Evolutionary conservation across 1,284 basidiomycete genomes (phyloP).

Genomic region (Cryptococcus neoformans): DNA sequence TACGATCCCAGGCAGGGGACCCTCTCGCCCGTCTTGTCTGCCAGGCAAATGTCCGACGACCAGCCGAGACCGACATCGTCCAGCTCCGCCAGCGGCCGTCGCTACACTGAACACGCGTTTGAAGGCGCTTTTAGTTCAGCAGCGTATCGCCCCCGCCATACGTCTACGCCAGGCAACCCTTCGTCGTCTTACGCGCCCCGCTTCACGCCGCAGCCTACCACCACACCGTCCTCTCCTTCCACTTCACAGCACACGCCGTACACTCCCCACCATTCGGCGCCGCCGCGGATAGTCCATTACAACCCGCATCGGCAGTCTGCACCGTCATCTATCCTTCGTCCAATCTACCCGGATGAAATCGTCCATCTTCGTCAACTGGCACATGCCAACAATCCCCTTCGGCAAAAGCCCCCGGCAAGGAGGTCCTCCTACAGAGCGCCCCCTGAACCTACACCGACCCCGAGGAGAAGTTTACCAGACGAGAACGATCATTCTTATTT

Average conservation of each 20-base stretch:
- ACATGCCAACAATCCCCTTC: slow-evolving; percentile 33
- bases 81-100: slow-evolving; percentile 6
- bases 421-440: slow-evolving; percentile 1
- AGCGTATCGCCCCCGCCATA: neutral
- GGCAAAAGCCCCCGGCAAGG: slow-evolving; percentile 13
- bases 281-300: slow-evolving; percentile 18
- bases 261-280: neutral
- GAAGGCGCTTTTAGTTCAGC: slow-evolving; percentile 5
- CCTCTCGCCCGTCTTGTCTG: slow-evolving; percentile 19
- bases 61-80: slow-evolving; percentile 12
- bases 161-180: neutral
- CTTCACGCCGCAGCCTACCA: neutral
- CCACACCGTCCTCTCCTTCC: slow-evolving; percentile 7
- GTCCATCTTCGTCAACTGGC: slow-evolving; percentile 19
- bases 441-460: slow-evolving; percentile 35
- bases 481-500: slow-evolving; percentile 32
- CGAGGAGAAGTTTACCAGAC: slow-evolving; percentile 13
- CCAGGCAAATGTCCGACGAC: slow-evolving; percentile 18
- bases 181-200: neutral
- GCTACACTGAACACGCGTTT: slow-evolving; percentile 4
- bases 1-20: slow-evolving; percentile 11
- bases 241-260: slow-evolving; percentile 21
- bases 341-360: slow-evolving; percentile 34
- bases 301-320: slow-evolving; percentile 21
- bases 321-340: slow-evolving; percentile 14